Percentiles rank a stretch among this genome's conserved stretches.
Conservation (phyloP, 768 basidiomycete species). For the Ramaria sp. region DNA sequence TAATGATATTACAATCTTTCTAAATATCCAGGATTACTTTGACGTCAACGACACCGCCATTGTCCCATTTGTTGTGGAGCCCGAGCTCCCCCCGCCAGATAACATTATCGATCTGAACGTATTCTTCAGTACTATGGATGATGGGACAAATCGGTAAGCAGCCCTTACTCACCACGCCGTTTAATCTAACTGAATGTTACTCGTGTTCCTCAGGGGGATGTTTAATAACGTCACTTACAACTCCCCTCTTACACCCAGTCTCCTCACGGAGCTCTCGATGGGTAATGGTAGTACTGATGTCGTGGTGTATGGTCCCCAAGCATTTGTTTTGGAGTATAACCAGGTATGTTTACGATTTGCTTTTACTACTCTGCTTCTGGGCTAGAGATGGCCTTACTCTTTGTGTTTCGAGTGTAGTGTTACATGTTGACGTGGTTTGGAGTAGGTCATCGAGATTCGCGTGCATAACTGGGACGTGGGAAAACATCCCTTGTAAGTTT, state of each 20-base stretch:
- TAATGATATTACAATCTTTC: no score
- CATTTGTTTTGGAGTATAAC: conserved; percentile 62
- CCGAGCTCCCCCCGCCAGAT: conserved; percentile 36
- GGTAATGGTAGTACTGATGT: conserved; percentile 58
- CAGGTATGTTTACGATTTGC: no score
- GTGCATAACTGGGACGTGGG: conserved; percentile 33
- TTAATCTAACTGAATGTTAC: background rate
- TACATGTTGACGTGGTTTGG: conserved; percentile 55
- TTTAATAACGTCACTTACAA: conserved; percentile 66
- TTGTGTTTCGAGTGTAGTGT: no score
- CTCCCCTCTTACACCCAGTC: conserved; percentile 56
- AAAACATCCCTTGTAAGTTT: conserved; percentile 73
- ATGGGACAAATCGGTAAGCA: conserved; percentile 62
- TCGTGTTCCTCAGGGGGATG: conserved; percentile 31
- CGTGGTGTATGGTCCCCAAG: conserved; percentile 68
- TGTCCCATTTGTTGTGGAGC: conserved; percentile 44
- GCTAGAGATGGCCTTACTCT: no score
- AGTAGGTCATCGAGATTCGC: conserved; percentile 19
- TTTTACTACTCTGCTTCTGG: no score
- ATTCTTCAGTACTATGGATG: conserved; percentile 72
- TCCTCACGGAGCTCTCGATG: conserved; percentile 69
- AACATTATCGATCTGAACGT: conserved; percentile 60
- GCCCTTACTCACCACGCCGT: background rate
- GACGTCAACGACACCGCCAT: conserved; percentile 58
- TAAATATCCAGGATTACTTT: conserved; percentile 30